Evolutionary conservation across 805 yeast species (phyloP).

Genomic region (Kuraishia capsulata): DNA sequence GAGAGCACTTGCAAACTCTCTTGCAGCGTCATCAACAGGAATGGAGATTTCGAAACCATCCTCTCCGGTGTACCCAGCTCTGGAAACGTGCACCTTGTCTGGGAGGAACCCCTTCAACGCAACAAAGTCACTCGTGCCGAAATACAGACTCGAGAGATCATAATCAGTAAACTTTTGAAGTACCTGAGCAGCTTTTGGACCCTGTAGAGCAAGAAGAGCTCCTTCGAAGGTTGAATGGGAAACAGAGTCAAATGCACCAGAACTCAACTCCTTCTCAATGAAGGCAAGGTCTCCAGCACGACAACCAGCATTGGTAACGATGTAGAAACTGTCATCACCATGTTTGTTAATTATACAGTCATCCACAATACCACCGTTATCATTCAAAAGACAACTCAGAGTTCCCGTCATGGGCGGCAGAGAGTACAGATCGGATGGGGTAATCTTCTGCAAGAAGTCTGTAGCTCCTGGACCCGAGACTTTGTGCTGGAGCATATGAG

Average conservation of each 20-base stretch:
- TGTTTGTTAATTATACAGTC: conserved; percentile 91
- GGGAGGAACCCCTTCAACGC: conserved; percentile 30
- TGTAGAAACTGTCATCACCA: conserved; percentile 60
- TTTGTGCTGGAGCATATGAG: conserved; percentile 93
- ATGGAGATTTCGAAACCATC: conserved; percentile 94
- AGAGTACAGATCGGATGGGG: conserved; percentile 76
- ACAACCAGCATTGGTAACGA: conserved; percentile 96
- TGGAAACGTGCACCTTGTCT: conserved; percentile 63
- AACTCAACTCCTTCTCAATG: conserved; percentile 39
- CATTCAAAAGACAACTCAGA: conserved; percentile 66
- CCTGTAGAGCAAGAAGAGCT: conserved; percentile 84
- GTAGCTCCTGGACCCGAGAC: conserved; percentile 62
- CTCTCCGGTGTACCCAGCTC: conserved; percentile 98
- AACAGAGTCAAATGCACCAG: conserved; percentile 16
- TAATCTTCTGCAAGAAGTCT: conserved; percentile 62
- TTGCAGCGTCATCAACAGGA: conserved; percentile 44
- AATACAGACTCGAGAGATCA: conserved; percentile 53
- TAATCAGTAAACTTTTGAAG: conserved; percentile 54
- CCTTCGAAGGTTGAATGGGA: conserved; percentile 46
- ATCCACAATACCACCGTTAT: conserved; percentile 76
- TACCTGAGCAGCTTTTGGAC: conserved; percentile 71
- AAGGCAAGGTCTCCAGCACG: conserved; percentile 71
- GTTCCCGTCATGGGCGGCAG: conserved; percentile 56
- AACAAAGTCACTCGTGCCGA: conserved; percentile 59
- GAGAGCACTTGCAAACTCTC: conserved; percentile 52